Evolutionary conservation across 305 asterid species (phyloP).

Genomic region (Ajuga reptans): DNA sequence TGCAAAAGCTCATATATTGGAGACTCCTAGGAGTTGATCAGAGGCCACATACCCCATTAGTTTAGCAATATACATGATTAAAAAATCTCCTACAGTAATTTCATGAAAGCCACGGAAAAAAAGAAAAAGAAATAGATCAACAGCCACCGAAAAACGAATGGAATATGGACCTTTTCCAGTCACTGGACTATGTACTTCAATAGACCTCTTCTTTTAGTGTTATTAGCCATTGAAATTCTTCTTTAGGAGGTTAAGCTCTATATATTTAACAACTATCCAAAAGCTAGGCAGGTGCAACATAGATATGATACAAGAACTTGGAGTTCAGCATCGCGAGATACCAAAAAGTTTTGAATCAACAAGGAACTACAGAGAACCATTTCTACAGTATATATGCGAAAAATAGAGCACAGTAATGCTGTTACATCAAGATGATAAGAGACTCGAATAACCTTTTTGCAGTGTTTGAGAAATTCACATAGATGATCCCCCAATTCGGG

Average conservation of each 20-base stretch:
- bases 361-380: not conserved
- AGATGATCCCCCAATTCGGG: conserved; percentile 76
- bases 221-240: not conserved
- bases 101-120: not conserved
- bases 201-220: not conserved
- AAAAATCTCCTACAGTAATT: not conserved
- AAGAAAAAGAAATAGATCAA: not conserved
- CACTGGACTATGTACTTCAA: not conserved
- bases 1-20: conserved; percentile 42
- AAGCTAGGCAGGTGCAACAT: no score
- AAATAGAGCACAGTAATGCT: not conserved
- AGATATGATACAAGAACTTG: not conserved
- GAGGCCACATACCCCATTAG: not conserved
- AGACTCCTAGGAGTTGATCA: conserved; percentile 43
- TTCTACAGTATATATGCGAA: not conserved
- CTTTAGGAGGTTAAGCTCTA: not conserved
- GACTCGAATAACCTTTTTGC: conserved; percentile 40
- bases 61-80: not conserved
- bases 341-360: not conserved
- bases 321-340: not conserved
- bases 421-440: not conserved
- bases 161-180: not conserved
- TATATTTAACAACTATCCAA: no score
- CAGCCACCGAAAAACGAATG: not conserved
- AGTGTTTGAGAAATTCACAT: conserved; percentile 46